Evolutionary conservation across 129 eudicot species (phyloP).

Genomic region (Calendula officinalis): DNA sequence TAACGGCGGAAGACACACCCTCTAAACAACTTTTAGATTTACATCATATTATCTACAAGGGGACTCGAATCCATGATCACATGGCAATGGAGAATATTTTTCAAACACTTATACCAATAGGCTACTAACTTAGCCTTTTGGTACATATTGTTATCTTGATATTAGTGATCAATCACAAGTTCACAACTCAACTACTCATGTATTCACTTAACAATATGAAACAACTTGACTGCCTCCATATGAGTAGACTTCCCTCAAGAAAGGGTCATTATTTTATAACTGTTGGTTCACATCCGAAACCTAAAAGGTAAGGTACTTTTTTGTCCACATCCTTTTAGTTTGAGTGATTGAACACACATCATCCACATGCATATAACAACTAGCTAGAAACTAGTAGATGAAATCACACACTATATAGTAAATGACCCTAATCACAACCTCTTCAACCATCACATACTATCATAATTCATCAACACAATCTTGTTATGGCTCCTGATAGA

Average conservation of each 20-base stretch:
- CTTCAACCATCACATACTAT: constrained; percentile 10
- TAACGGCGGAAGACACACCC: no score
- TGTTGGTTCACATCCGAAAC: constrained; percentile 36
- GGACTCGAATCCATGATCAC: no score
- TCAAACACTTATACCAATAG: no score
- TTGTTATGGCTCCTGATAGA: constrained; percentile 52
- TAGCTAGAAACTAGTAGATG: constrained; percentile 24
- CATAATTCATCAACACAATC: not conserved
- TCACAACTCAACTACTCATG: not conserved
- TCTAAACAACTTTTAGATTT: no score
- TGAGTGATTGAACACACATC: constrained; percentile 28
- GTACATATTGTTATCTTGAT: not conserved
- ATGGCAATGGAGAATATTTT: no score
- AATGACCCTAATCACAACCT: constrained; percentile 20
- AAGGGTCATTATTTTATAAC: constrained; percentile 29
- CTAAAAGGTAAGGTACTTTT: constrained; percentile 40
- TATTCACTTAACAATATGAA: not conserved
- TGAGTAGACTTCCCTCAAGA: constrained; percentile 24
- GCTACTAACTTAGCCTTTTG: no score
- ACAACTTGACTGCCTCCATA: constrained; percentile 14
- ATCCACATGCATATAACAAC: constrained; percentile 26
- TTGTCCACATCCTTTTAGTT: constrained; percentile 39
- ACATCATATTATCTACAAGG: no score
- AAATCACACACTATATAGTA: constrained; percentile 38
- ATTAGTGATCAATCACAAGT: not conserved